Evolutionary conservation across 495 filamentous ascomycete species (phyloP), one percentile per base, ranked within the genome.

Genomic region (Tuber aestivum): DNA sequence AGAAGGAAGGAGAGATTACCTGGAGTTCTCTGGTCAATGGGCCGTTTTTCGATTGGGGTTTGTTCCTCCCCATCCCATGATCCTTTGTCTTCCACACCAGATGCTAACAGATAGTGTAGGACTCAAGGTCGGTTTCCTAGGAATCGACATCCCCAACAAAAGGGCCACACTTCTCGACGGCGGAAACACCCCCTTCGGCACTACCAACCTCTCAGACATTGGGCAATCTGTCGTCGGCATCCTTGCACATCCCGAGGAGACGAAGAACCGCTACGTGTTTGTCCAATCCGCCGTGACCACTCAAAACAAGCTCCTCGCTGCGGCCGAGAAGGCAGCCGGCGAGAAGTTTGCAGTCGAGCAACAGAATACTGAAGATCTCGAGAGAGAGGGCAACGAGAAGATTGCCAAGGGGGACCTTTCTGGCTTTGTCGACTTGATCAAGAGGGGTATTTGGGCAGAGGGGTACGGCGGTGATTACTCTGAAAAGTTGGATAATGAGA

Each of bases 1-100:
- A 86, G 61, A 84, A 85, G 73, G 79, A 83, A 35, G 77, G 80
- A 2, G 81, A 76, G 20, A 85, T 91, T 48, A 86, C 82, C 0
- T 91, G 87, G 84, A 89, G 86, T 0, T 82, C 85, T 0, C 69
- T 91, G 23, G 83, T 85, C 5, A 89, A 79, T 41, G 89, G 89
- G 0, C 76, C 86, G 14, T 87, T 88, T 78, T 85, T 88, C 76
- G 87, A 88, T 44, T 86, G 84, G 85, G 87, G 85, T 78, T 75
- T 80, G 75, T 72, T 9, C 70, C 38, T 32, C 20, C 23, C 9
- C 23, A 56, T 12, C 4, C 18, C n/a, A 9, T 23, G 20, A 35
- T 18, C 38, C 12, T 48, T 23, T 27, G 27, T 69, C 10, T 38
- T 21, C 21, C 69, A 37, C 38, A 23, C 23, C n/a, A n/a, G 10